These are phyloP conservation scores for Tephrocybe sp. DNA, from an alignment of 768 basidiomycete genomes.

Conservation along the genomic window DNA sequence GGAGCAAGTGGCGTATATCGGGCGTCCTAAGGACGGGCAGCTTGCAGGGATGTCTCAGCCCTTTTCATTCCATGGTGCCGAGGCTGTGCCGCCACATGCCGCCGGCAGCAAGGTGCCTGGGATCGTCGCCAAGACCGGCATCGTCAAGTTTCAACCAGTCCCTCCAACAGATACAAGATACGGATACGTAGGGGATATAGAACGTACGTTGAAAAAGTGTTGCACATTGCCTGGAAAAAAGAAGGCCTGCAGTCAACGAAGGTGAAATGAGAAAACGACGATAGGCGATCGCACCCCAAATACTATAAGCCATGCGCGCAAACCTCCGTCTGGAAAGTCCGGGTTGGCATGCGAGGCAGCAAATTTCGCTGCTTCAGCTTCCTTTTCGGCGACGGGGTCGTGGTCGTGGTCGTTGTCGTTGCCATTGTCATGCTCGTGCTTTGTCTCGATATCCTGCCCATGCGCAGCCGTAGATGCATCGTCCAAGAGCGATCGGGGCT, in stretches of 20 bases:
- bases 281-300: slow-evolving; percentile 30
- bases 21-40: too few relatives aligned
- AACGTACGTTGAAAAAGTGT: slow-evolving; percentile 44
- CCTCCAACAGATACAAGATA: neutral
- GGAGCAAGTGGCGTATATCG: neutral
- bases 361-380: neutral
- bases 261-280: neutral
- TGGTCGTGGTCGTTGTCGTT: neutral
- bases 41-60: too few relatives aligned
- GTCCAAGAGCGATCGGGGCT: slow-evolving; percentile 1
- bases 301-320: slow-evolving; percentile 42
- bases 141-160: neutral
- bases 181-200: neutral
- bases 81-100: slow-evolving; percentile 1
- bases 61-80: neutral
- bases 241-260: neutral
- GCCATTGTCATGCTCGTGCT: neutral
- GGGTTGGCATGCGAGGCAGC: neutral
- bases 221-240: slow-evolving; percentile 41
- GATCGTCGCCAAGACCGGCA: neutral
- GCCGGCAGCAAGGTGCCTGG: slow-evolving; percentile 3
- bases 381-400: neutral
- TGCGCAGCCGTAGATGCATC: slow-evolving; percentile 2
- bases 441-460: neutral
- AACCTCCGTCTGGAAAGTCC: slow-evolving; percentile 41